phyloP scores from a whole-genome alignment of 192 early-diverging fungal genomes.

The Chytriomyces confervae region DNA sequence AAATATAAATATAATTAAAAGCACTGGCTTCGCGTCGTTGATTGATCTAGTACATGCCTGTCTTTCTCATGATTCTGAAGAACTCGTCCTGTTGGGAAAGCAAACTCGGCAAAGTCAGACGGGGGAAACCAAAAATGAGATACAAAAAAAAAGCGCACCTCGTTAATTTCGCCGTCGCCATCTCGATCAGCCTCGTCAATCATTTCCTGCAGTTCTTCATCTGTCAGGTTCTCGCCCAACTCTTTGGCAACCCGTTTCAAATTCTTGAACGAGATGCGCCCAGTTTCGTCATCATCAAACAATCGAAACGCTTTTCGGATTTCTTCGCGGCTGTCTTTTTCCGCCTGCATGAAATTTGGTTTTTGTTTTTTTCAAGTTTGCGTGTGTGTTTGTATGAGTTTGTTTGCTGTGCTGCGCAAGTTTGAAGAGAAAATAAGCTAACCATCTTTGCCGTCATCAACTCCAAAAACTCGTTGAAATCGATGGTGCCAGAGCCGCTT shows the following conservation, averaged over 20 bases:
- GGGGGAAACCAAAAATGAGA: no score
- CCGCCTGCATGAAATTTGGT: conserved; percentile 45
- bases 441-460: conserved; percentile 73
- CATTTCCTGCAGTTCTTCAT: conserved; percentile 81
- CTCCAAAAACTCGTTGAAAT: conserved; percentile 76
- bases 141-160: background rate
- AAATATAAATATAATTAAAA: no score
- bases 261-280: conserved; percentile 79
- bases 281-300: conserved; percentile 78
- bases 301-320: conserved; percentile 77
- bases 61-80: conserved; percentile 32
- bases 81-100: conserved; percentile 8
- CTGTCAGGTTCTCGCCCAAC: conserved; percentile 72
- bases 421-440: background rate
- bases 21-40: no score
- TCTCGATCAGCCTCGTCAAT: conserved; percentile 77
- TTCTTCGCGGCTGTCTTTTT: conserved; percentile 72
- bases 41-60: conserved; percentile 40
- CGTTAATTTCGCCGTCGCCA: conserved; percentile 65
- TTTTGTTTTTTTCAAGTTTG: background rate
- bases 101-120: no score
- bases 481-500: conserved; percentile 60
- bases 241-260: conserved; percentile 68
- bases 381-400: background rate
- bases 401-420: background rate